phyloP scores from a whole-genome alignment of 2,329 filamentous ascomycete species.

The Pseudogymnoascus sp. region DNA sequence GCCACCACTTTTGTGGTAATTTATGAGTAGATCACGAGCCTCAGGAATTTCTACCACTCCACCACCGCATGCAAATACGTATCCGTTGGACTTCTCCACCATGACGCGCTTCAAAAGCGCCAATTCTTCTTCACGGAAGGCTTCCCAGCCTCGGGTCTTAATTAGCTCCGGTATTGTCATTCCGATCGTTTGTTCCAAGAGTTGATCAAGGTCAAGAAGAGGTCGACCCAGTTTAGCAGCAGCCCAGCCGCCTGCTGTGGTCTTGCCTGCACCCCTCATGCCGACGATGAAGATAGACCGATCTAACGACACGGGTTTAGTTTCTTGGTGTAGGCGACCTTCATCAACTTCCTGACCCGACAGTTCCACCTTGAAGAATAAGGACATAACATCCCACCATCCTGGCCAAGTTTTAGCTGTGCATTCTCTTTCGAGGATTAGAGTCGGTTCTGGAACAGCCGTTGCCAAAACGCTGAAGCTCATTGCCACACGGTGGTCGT shows the following conservation, averaged over 20 bases:
- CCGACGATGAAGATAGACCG: slow-evolving; percentile 88
- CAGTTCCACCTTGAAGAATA: slow-evolving; percentile 69
- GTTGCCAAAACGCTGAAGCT: slow-evolving; percentile 87
- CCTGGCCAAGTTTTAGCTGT: slow-evolving; percentile 97
- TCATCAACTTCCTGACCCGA: slow-evolving; percentile 54
- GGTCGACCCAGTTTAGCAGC: slow-evolving; percentile 66
- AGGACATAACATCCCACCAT: slow-evolving; percentile 88
- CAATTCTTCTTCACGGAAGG: slow-evolving; percentile 74
- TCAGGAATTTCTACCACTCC: slow-evolving; percentile 82
- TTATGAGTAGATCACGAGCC: slow-evolving; percentile 65
- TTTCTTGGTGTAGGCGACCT: slow-evolving; percentile 27
- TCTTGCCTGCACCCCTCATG: slow-evolving; percentile 96
- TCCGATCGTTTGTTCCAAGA: slow-evolving; percentile 67
- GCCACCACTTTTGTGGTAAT: slow-evolving; percentile 69
- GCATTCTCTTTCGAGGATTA: slow-evolving; percentile 85
- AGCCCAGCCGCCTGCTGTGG: slow-evolving; percentile 83
- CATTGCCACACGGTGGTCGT: slow-evolving; percentile 97
- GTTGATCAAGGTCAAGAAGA: slow-evolving; percentile 79
- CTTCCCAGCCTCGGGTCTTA: slow-evolving; percentile 70
- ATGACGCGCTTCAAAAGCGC: slow-evolving; percentile 66
- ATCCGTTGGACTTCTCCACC: slow-evolving; percentile 62
- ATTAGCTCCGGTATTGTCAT: slow-evolving; percentile 84
- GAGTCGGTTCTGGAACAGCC: slow-evolving; percentile 59
- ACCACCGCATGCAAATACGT: slow-evolving; percentile 90
- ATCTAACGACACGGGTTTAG: slow-evolving; percentile 34